A percentile compares a stretch with the other conserved stretches of the same genome.
Evolutionary conservation across 2,329 filamentous ascomycete species (phyloP).

Genomic region (Phyllosticta citribraziliensis): DNA sequence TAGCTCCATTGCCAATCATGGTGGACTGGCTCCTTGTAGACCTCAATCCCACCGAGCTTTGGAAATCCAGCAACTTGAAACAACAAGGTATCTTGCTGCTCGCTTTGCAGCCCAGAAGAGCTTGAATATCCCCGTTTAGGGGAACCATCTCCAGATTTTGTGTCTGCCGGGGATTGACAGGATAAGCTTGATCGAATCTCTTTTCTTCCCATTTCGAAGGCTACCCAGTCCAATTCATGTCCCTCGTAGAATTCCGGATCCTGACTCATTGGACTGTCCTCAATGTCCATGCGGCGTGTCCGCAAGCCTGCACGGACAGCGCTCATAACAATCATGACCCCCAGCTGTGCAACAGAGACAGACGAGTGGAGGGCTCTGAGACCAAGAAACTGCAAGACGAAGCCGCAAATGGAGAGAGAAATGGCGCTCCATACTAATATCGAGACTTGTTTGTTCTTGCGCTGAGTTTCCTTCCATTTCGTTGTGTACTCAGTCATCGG

Average conservation of each 20-base stretch:
- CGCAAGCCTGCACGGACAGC: neutral
- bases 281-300: neutral
- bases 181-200: neutral
- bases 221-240: neutral
- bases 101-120: too few relatives aligned
- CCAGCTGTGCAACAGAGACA: neutral
- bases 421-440: neutral
- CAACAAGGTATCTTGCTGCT: neutral
- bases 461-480: neutral
- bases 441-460: too few relatives aligned
- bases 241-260: neutral
- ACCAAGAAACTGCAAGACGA: neutral
- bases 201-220: neutral
- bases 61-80: neutral
- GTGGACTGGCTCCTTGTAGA: neutral
- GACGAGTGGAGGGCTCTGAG: neutral
- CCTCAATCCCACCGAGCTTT: neutral
- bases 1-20: neutral
- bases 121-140: too few relatives aligned
- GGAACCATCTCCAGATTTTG: neutral
- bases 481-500: neutral
- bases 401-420: neutral
- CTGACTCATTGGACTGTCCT: neutral
- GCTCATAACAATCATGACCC: neutral
- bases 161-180: neutral